Base-by-base conservation (phyloP, 1,284 basidiomycete species). In the Taiwanofungus camphoratus region DNA sequence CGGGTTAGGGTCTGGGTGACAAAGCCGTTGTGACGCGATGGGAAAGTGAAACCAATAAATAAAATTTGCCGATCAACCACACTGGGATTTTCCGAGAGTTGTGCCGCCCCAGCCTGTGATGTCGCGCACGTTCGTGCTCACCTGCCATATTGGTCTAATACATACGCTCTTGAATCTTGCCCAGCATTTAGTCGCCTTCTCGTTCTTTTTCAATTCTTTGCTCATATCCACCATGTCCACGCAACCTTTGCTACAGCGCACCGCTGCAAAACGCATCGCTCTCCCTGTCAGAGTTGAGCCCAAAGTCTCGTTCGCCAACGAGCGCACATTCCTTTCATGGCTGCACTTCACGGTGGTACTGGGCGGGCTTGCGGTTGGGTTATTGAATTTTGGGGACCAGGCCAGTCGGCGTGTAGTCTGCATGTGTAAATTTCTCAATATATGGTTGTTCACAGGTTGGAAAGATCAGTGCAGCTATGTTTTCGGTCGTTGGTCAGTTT, bases 361-460 rank as follows among this genome's bases (percentile, higher is more conserved):
- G 12, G 93, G 93, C 34, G 86, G 93, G 49, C 76, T 97, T 34
- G 88, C 92, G 1, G 91, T 97, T n/a, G 94, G 94, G n/a, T 69
- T 97, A 49, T 73, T 97, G 54, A 97, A 96, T 67, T 97, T 97
- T 69, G 93, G 93, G 50, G 93, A 97, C 66, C 89, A 87, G 74
- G 90, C 85, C 43, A 44, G 72, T 58, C 21, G 21, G 3, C n/a
- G 15, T 24, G 37, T 21, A 39, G 12, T 37, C 7, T 35, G 1
- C 11, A 4, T 39, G 9, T 12, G 27, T 39, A 41, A 34, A 8
- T 39, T 44, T 22, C 34, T 15, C 18, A 13, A 16, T 16, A 27
- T 23, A 33, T 27, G 19, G 13, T 42, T 22, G 15, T 36, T 15
- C 24, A 19, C 9, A 89, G 87, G 82, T 95, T 46, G 91, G 92